phyloP scores from a whole-genome alignment of 1,284 basidiomycete genomes.

The Trametes sp. region DNA sequence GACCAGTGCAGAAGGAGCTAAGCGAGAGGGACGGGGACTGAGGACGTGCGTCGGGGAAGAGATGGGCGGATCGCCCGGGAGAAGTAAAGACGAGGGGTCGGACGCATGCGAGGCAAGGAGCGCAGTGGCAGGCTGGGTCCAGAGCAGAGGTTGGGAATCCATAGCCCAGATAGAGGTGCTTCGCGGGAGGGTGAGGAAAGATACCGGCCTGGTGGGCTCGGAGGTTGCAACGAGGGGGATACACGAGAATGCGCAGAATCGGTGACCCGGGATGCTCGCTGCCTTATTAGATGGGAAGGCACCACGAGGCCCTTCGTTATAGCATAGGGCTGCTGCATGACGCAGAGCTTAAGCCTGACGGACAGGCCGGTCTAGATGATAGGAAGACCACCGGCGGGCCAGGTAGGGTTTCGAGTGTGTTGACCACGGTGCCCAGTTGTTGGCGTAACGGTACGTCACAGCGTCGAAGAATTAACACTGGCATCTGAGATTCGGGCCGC shows the following conservation, averaged over 20 bases:
- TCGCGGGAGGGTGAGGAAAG: conserved; percentile 29
- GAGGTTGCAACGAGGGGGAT: conserved; percentile 11
- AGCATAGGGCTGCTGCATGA: background rate
- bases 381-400: background rate
- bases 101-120: conserved; percentile 18
- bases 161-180: conserved; percentile 15
- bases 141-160: conserved; percentile 25
- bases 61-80: conserved; percentile 20
- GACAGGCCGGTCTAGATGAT: background rate
- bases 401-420: background rate
- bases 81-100: conserved; percentile 21
- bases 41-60: conserved; percentile 18
- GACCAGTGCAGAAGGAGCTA: conserved; percentile 8
- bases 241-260: conserved; percentile 11
- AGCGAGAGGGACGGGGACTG: conserved; percentile 23
- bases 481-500: conserved; percentile 5
- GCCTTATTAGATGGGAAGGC: background rate
- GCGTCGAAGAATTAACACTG: background rate
- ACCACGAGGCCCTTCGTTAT: conserved; percentile 7
- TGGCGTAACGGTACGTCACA: conserved; percentile 9
- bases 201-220: conserved; percentile 17
- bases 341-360: conserved; percentile 12
- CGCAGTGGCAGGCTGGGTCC: conserved; percentile 22
- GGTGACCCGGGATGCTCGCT: conserved; percentile 6
- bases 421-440: background rate